Percentiles rank a stretch among this genome's conserved stretches.
Evolutionary conservation across 2,329 filamentous ascomycete species (phyloP).

Genomic region (Penicillium sp.): DNA sequence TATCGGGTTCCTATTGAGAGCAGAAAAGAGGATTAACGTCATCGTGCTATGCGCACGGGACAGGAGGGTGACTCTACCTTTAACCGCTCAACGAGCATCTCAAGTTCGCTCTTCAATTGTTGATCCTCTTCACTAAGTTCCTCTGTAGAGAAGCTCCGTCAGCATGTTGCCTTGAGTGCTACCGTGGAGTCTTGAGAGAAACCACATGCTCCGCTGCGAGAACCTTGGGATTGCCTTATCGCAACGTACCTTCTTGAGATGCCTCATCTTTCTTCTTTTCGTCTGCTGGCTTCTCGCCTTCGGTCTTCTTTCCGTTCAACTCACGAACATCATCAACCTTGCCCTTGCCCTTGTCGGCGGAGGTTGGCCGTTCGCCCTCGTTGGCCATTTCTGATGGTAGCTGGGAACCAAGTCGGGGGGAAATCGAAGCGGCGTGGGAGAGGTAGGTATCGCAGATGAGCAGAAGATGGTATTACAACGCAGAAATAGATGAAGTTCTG

Average conservation of each 20-base stretch:
- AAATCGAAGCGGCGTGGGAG: conserved; percentile 7
- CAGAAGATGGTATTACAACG: conserved; percentile 8
- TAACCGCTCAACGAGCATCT: conserved; percentile 95
- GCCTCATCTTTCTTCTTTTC: conserved; percentile 74
- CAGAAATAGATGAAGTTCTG: conserved; percentile 15
- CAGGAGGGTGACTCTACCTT: conserved; percentile 55
- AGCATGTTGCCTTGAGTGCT: conserved; percentile 29
- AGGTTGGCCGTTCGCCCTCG: conserved; percentile 80
- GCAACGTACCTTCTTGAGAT: conserved; percentile 54
- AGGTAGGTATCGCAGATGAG: conserved; percentile 1
- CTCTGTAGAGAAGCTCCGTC: conserved; percentile 55
- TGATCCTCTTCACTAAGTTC: conserved; percentile 98
- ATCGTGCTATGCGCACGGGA: conserved; percentile 13
- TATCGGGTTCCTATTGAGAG: conserved; percentile 70
- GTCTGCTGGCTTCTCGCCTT: conserved; percentile 68
- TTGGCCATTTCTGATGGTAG: conserved; percentile 70
- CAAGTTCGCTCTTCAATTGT: conserved; percentile 95
- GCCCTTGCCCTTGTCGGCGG: conserved; percentile 92
- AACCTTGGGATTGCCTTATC: conserved; percentile 1
- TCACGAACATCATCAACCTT: conserved; percentile 74
- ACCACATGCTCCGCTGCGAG: conserved; percentile 10
- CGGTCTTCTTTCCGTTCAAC: conserved; percentile 51
- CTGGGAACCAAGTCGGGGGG: conserved; percentile 27
- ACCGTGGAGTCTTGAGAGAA: conserved; percentile 1
- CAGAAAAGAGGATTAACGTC: conserved; percentile 24